Evolutionary conservation across 768 basidiomycete species (phyloP).

Genomic region (Termitomyces sp.): DNA sequence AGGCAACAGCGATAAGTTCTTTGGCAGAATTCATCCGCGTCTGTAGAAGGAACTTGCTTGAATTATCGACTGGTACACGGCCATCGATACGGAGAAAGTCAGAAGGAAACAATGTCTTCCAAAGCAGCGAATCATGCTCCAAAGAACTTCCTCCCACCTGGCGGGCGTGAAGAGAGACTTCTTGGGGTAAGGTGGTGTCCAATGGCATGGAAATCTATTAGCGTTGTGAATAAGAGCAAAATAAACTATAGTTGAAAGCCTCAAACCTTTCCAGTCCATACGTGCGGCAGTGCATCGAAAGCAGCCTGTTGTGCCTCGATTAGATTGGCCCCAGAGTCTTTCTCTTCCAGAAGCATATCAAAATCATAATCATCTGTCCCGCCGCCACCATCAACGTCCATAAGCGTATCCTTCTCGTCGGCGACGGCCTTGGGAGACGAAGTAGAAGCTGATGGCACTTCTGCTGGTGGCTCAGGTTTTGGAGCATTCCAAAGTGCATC

Average conservation of each 20-base stretch:
- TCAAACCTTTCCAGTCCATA: constrained; percentile 75
- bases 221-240: constrained; percentile 4
- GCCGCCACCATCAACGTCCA: constrained; percentile 33
- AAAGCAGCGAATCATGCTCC: constrained; percentile 51
- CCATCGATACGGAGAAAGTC: constrained; percentile 75
- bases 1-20: constrained; percentile 75
- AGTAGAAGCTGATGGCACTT: constrained; percentile 15
- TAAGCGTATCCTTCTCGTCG: constrained; percentile 35
- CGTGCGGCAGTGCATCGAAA: constrained; percentile 52
- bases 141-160: constrained; percentile 76
- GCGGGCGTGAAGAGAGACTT: constrained; percentile 61
- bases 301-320: constrained; percentile 39
- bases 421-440: constrained; percentile 20
- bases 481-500: constrained; percentile 66
- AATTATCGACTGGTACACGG: constrained; percentile 72
- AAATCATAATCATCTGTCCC: constrained; percentile 77
- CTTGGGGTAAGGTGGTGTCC: constrained; percentile 64
- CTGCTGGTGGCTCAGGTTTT: constrained; percentile 20
- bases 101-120: constrained; percentile 74
- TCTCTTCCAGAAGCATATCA: constrained; percentile 77
- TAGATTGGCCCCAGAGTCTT: constrained; percentile 34
- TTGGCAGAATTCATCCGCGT: constrained; percentile 72
- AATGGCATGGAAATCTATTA: constrained; percentile 73
- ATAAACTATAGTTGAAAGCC: not conserved
- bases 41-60: constrained; percentile 73